Evolutionary conservation across 192 early-diverging fungal genomes (phyloP).

Genomic region (Fimicolochytrium jonesii): DNA sequence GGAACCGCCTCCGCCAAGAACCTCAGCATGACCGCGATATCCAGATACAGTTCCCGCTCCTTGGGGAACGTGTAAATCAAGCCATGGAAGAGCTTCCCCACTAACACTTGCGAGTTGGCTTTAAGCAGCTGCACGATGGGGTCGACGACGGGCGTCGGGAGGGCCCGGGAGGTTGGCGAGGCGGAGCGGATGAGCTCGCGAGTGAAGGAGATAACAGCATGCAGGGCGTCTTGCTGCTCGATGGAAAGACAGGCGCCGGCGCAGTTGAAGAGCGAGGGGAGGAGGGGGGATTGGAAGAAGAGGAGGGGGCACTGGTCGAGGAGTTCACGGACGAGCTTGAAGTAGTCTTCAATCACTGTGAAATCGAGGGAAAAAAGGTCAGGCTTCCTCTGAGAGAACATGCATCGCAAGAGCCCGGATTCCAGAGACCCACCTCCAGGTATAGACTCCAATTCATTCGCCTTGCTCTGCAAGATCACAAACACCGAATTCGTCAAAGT

Average conservation of each 20-base stretch:
- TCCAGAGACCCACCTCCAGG: slow-evolving; percentile 62
- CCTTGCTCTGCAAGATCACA: slow-evolving; percentile 42
- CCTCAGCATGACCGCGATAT: slow-evolving; percentile 52
- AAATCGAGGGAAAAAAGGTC: background rate
- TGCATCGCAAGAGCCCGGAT: no score
- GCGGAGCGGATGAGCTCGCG: slow-evolving; percentile 11
- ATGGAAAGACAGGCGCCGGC: slow-evolving; percentile 54
- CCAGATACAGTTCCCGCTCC: slow-evolving; percentile 50
- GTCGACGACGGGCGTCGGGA: slow-evolving; percentile 25
- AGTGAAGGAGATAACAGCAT: slow-evolving; percentile 22
- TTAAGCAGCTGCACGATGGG: slow-evolving; percentile 39
- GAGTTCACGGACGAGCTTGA: slow-evolving; percentile 49
- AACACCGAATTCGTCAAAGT: slow-evolving; percentile 65
- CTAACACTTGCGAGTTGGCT: slow-evolving; percentile 37
- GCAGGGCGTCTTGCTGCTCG: slow-evolving; percentile 24
- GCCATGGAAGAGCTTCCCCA: slow-evolving; percentile 48
- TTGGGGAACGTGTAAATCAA: slow-evolving; percentile 50
- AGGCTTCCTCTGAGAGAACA: no score
- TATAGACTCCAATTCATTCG: slow-evolving; percentile 47
- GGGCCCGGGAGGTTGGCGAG: slow-evolving; percentile 1
- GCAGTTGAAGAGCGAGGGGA: slow-evolving; percentile 58
- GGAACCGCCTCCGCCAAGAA: slow-evolving; percentile 43
- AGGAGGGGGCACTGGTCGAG: slow-evolving; percentile 49
- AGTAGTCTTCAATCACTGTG: slow-evolving; percentile 76
- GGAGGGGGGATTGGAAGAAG: slow-evolving; percentile 49